Evolutionary conservation across 129 eudicot species (phyloP).

Genomic region (Rutidosis leptorrhynchoides): DNA sequence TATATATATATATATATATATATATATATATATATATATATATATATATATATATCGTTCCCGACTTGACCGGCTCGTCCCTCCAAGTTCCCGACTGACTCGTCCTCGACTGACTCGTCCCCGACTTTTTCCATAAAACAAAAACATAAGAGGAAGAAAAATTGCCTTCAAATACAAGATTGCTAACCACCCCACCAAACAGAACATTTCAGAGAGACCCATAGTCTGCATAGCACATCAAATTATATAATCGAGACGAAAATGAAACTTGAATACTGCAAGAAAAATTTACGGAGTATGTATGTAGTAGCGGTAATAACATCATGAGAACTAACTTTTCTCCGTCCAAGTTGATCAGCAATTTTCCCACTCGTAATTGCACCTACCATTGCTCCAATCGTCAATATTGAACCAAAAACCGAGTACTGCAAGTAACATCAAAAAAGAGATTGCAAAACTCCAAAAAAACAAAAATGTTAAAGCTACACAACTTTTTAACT

Average conservation of each 20-base stretch:
- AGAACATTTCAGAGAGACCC: conserved; percentile 71
- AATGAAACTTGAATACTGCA: conserved; percentile 9
- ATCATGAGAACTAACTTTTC: conserved; percentile 42
- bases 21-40: too few species aligned
- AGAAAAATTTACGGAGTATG: not conserved
- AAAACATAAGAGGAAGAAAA: too few species aligned
- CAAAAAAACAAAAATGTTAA: not conserved
- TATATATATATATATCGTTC: too few species aligned
- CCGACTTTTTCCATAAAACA: too few species aligned
- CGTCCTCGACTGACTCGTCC: too few species aligned
- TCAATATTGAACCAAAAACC: conserved; percentile 80
- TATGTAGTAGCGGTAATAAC: not conserved
- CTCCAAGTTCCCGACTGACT: too few species aligned
- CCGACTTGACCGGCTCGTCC: too few species aligned
- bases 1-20: too few species aligned
- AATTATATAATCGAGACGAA: conserved; percentile 11
- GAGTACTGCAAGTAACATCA: conserved; percentile 58
- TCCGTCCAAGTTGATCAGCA: conserved; percentile 73
- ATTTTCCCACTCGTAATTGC: conserved; percentile 76
- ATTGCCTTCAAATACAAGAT: conserved; percentile 59
- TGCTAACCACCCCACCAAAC: conserved; percentile 66
- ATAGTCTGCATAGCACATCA: conserved; percentile 56
- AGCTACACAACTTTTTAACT: not conserved
- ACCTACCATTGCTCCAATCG: conserved; percentile 89
- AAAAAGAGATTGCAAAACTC: conserved; percentile 8